Evolutionary conservation across 495 filamentous ascomycete species (phyloP).

Genomic region (Penicillium fimorum): DNA sequence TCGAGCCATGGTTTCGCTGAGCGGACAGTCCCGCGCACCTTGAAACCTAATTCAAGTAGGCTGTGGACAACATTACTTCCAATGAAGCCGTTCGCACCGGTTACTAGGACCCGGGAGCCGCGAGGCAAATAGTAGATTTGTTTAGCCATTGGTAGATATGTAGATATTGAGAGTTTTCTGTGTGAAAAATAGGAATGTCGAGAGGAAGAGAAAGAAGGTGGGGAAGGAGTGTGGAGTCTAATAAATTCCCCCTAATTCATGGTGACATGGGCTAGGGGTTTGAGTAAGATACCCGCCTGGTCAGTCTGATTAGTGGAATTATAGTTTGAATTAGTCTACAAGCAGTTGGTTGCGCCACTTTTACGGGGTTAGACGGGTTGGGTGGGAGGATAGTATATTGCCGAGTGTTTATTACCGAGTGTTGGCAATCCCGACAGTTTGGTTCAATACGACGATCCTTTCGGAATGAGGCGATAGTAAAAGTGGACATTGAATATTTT

Average conservation of each 20-base stretch:
- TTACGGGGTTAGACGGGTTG: neutral
- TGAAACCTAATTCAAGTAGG: constrained; percentile 42
- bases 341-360: neutral
- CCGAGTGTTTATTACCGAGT: neutral
- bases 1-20: constrained; percentile 42
- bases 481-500: neutral
- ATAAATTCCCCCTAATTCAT: neutral
- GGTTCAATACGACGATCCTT: constrained; percentile 4
- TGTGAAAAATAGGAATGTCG: neutral
- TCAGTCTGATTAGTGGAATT: neutral
- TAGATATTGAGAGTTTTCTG: neutral
- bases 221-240: neutral
- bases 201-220: neutral
- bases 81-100: constrained; percentile 50
- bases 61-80: constrained; percentile 44
- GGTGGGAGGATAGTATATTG: neutral
- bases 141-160: neutral
- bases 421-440: neutral
- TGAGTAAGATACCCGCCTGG: neutral
- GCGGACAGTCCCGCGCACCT: constrained; percentile 48
- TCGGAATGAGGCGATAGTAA: neutral
- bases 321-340: neutral
- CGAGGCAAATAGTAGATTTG: neutral
- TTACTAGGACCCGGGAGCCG: constrained; percentile 38
- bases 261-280: neutral